Percentiles rank a stretch among this genome's conserved stretches.
These are phyloP conservation scores for Metarhizium humberi DNA, from an alignment of 2,329 filamentous ascomycete species.

Conservation along the genomic window DNA sequence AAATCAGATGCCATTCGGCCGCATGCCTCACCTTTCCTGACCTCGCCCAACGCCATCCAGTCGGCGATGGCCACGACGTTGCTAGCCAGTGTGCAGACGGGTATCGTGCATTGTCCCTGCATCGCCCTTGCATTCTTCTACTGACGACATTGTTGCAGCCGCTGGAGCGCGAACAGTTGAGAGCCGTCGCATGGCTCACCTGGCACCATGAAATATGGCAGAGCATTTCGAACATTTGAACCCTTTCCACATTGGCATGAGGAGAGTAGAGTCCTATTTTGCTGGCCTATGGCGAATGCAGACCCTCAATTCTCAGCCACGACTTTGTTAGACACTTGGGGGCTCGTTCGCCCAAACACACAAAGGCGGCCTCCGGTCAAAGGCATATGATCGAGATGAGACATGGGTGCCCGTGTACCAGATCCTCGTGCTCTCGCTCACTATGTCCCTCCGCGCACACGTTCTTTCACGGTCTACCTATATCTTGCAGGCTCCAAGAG, in stretches of 20 bases:
- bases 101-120: slow-evolving; percentile 4
- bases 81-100: not conserved
- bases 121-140: slow-evolving; percentile 5
- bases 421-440: slow-evolving; percentile 1
- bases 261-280: not conserved
- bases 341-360: not conserved
- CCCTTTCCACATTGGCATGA: not conserved
- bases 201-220: not conserved
- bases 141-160: not conserved
- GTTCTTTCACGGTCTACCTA: not conserved
- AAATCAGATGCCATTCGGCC: too few relatives aligned
- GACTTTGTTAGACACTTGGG: not conserved
- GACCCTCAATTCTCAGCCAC: not conserved
- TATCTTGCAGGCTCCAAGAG: not conserved
- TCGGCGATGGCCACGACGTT: not conserved
- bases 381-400: slow-evolving; percentile 1
- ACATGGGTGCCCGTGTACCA: not conserved
- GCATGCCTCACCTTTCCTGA: not conserved
- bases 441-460: not conserved
- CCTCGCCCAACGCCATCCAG: not conserved
- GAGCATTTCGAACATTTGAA: not conserved
- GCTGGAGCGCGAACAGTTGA: not conserved
- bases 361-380: slow-evolving; percentile 4
- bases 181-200: not conserved
- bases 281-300: not conserved